phyloP scores from a whole-genome alignment of 2,329 filamentous ascomycete species.

The Corniculantispora saksenae region DNA sequence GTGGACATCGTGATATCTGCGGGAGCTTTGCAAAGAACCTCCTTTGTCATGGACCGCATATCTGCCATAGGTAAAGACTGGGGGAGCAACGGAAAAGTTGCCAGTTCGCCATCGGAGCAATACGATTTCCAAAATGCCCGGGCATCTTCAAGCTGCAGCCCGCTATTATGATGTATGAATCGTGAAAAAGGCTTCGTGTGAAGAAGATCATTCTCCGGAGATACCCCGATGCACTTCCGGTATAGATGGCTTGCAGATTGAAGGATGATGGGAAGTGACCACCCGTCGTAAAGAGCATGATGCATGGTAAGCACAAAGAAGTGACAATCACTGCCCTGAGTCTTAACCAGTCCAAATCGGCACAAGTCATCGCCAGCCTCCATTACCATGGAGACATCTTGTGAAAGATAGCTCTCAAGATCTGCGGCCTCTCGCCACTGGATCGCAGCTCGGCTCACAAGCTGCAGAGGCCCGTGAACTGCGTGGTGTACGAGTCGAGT shows the following conservation, averaged over 20 bases:
- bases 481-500: slow-evolving; percentile 13
- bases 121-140: neutral
- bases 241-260: slow-evolving; percentile 21
- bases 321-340: neutral
- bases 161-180: slow-evolving; percentile 40
- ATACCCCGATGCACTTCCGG: slow-evolving; percentile 28
- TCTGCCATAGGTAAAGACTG: slow-evolving; percentile 11
- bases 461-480: neutral
- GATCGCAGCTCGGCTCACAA: neutral
- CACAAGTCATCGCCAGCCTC: slow-evolving; percentile 20
- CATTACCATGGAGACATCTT: neutral
- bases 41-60: neutral
- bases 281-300: slow-evolving; percentile 54
- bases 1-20: slow-evolving; percentile 24
- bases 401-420: neutral
- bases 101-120: neutral
- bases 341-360: slow-evolving; percentile 12
- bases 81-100: neutral
- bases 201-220: slow-evolving; percentile 34
- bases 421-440: neutral
- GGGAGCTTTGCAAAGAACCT: neutral
- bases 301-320: slow-evolving; percentile 24
- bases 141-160: neutral
- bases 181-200: neutral
- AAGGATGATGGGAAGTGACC: slow-evolving; percentile 44